Base-by-base conservation (phyloP, 2,329 filamentous ascomycete genomes). In the Stachybotrys echinatus region DNA sequence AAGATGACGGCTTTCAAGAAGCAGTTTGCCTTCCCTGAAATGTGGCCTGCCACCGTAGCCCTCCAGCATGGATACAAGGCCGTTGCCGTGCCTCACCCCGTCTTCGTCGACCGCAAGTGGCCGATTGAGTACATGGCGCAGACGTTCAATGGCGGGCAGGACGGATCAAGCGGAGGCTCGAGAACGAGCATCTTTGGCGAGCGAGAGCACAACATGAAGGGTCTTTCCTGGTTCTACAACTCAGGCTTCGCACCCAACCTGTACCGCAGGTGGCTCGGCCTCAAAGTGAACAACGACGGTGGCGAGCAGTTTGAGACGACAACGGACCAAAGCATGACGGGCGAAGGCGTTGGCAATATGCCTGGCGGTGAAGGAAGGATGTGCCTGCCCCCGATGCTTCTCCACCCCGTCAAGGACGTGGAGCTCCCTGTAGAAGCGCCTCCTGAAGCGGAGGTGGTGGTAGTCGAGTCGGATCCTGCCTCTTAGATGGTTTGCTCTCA, bases 31-130 rank as follows among this genome's bases (percentile, higher is more conserved):
- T 95, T 95, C 65, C 89, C 91, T 0, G 92, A 97, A 69, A 96
- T 96, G 92, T 96, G 90, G 90, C 89, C 92, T 0, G 86, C 87
- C 1, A 94, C 88, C 0, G 84, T 89, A 1, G 89, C 92, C 2
- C 77, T 97, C 10, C 92, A 96, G 52, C 92, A 96, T 65, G 92
- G 92, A 12, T 85, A 89, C 71, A 97, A 96, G 73, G 91, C 89
- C 37, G 91, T 96, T 14, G 95, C 87, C 57, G 90, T 85, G 3
- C 92, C 92, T 1, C 92, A 97, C 61, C 89, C 92, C 1, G 79
- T 95, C 49, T 97, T 87, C 65, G 82, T 92, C 17, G 92, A 96
- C 68, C 85, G 92, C 50, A 80, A 83, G 59, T 97, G 92, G 92
- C 91, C 91, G 0, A 79, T 81, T 2, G 79, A 83, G 48, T 91